These are phyloP conservation scores for Coniophora puteana DNA, from an alignment of 1,284 basidiomycete species.

Conservation along the genomic window DNA sequence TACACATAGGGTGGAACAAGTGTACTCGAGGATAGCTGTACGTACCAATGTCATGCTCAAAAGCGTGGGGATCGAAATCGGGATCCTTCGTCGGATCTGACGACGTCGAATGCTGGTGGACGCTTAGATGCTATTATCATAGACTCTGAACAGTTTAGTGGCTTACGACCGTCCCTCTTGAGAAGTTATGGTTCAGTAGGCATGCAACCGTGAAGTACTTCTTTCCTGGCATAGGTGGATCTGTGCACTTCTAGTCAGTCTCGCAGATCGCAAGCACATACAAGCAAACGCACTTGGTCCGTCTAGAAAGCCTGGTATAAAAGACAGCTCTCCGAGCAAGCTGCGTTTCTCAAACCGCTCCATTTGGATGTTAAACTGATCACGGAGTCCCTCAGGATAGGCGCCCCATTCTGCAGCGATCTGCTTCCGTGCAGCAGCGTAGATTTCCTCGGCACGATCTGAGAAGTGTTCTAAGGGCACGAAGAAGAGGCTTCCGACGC, in stretches of 20 bases:
- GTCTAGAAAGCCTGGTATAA: conserved; percentile 15
- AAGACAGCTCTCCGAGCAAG: conserved; percentile 17
- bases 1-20: neutral
- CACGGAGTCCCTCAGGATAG: conserved; percentile 15
- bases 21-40: neutral
- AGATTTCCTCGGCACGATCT: conserved; percentile 18
- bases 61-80: conserved; percentile 37
- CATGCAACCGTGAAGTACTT: conserved; percentile 26
- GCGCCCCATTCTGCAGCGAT: neutral
- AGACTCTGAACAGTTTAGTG: too few relatives aligned
- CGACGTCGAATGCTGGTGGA: conserved; percentile 28
- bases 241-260: conserved; percentile 8
- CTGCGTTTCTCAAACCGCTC: conserved; percentile 13
- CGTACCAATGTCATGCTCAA: conserved; percentile 36
- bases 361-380: conserved; percentile 21
- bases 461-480: conserved; percentile 18
- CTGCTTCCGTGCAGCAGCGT: conserved; percentile 1
- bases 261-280: neutral
- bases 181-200: conserved; percentile 25
- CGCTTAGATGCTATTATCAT: neutral
- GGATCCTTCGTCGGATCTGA: conserved; percentile 34
- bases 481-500: conserved; percentile 25
- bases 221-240: conserved; percentile 19
- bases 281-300: conserved; percentile 9
- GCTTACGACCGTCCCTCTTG: conserved; percentile 34